Conservation (phyloP, 441 rosid genomes). For the Erodium texanum region DNA sequence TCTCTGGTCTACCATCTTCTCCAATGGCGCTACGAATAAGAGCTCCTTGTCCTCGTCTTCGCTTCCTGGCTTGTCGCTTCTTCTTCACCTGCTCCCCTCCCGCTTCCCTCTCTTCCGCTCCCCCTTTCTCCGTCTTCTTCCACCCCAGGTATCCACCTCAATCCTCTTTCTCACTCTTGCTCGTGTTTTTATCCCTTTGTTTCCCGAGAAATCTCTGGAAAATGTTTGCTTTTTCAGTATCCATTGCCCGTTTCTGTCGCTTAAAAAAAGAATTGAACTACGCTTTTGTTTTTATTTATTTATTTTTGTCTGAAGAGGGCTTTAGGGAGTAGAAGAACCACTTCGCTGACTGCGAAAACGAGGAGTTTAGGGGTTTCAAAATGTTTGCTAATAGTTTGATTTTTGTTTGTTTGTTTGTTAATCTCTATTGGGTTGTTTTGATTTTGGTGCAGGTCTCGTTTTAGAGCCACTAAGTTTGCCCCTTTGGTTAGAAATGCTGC, state of each 20-base stretch:
- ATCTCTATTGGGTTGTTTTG: background rate
- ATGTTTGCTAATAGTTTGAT: background rate
- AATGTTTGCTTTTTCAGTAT: no score
- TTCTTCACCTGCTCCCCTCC: slow-evolving; percentile 20
- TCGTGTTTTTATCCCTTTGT: slow-evolving; percentile 9
- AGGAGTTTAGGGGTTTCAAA: background rate
- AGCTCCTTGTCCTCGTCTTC: slow-evolving; percentile 27
- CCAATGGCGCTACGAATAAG: slow-evolving; percentile 37
- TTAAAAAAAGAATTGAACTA: no score
- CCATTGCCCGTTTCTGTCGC: no score
- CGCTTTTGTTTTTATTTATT: no score
- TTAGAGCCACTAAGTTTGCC: slow-evolving; percentile 30
- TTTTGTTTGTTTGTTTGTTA: background rate
- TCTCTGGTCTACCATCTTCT: background rate
- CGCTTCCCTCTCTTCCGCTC: slow-evolving; percentile 17
- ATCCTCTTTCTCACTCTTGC: background rate
- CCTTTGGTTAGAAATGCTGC: slow-evolving; percentile 34
- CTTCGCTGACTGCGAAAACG: background rate
- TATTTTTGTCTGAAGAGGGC: no score
- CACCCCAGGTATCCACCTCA: slow-evolving; percentile 29
- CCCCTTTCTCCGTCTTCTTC: slow-evolving; percentile 27
- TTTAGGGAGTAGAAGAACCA: background rate
- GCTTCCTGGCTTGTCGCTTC: slow-evolving; percentile 29
- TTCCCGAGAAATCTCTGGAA: slow-evolving; percentile 1
- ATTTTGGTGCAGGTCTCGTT: slow-evolving; percentile 36